phyloP scores from a whole-genome alignment of 2,329 filamentous ascomycete species.

The Stachybotrys chartarum region DNA sequence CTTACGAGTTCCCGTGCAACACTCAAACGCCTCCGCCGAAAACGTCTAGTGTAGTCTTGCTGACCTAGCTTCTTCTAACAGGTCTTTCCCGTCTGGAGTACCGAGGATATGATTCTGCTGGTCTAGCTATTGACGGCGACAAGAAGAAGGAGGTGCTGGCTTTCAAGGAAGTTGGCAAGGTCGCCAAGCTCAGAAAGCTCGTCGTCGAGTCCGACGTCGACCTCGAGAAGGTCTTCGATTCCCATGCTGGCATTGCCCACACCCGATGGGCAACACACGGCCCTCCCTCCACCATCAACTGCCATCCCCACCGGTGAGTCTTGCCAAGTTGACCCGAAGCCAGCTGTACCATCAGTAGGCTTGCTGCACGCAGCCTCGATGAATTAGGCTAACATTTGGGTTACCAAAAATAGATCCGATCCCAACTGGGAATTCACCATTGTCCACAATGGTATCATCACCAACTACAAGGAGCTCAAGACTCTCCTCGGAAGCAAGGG shows the following conservation, averaged over 20 bases:
- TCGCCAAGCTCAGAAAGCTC: constrained; percentile 89
- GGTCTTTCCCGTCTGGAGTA: constrained; percentile 95
- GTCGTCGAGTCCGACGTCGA: constrained; percentile 80
- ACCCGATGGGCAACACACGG: constrained; percentile 99
- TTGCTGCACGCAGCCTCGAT: no score
- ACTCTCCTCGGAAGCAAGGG: constrained; percentile 88
- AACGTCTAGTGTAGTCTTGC: constrained; percentile 10
- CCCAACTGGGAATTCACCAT: constrained; percentile 92
- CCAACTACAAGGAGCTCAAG: constrained; percentile 99
- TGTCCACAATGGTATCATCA: constrained; percentile 99
- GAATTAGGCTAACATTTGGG: no score
- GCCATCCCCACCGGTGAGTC: constrained; percentile 90
- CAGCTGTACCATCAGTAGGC: no score
- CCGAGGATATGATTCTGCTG: constrained; percentile 96
- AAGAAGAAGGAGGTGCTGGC: constrained; percentile 97
- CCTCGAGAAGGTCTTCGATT: constrained; percentile 89
- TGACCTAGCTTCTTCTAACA: constrained; percentile 32
- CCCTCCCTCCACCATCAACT: constrained; percentile 86
- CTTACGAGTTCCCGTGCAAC: not conserved
- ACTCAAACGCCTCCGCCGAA: not conserved
- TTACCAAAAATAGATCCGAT: constrained; percentile 61
- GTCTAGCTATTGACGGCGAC: constrained; percentile 91
- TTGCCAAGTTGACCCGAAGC: not conserved
- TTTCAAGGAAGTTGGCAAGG: constrained; percentile 99
- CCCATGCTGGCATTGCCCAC: constrained; percentile 97